These are phyloP conservation scores for Paraglomus occultum DNA, from an alignment of 192 early-diverging fungal genomes.

Conservation along the genomic window DNA sequence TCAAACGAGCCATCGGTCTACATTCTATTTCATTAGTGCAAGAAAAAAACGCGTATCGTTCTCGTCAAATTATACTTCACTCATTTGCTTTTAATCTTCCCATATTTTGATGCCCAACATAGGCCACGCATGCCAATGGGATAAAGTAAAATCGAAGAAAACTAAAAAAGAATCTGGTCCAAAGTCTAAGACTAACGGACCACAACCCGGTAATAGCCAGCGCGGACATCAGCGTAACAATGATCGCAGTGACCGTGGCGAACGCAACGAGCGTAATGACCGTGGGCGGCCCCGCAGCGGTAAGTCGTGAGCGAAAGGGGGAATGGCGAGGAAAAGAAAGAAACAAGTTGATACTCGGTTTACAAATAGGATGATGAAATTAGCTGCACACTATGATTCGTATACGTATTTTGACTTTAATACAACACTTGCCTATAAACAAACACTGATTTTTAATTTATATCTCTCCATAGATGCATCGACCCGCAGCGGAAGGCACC, in stretches of 20 bases:
- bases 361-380: no score
- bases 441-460: no score
- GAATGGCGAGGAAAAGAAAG: neutral
- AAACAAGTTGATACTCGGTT: no score
- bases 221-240: conserved; percentile 57
- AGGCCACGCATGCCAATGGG: conserved; percentile 83
- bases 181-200: conserved; percentile 52
- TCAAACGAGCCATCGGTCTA: no score
- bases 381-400: no score
- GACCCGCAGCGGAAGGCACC: neutral
- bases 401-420: no score
- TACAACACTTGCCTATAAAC: no score
- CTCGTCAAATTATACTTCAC: no score
- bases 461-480: no score
- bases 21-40: no score
- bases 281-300: conserved; percentile 20
- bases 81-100: conserved; percentile 22
- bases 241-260: conserved; percentile 62
- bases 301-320: neutral
- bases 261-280: conserved; percentile 40
- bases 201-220: conserved; percentile 43
- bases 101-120: conserved; percentile 29
- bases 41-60: no score
- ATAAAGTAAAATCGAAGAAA: conserved; percentile 79
- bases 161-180: conserved; percentile 55